Evolutionary conservation across 768 basidiomycete species (phyloP).

Genomic region (Mycena latifolia): DNA sequence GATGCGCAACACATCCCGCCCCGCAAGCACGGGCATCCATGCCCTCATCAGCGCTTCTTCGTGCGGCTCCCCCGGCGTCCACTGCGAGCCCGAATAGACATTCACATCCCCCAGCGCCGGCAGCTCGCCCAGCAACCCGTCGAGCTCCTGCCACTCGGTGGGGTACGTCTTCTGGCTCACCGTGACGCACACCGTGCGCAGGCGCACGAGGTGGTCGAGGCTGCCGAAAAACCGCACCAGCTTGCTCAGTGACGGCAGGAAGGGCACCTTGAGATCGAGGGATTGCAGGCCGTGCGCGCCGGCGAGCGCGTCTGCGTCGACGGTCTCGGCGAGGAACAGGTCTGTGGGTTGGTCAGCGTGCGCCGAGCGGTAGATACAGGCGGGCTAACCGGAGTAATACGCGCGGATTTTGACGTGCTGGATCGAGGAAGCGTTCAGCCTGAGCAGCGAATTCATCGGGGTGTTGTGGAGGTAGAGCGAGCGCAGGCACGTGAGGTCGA

Average conservation of each 20-base stretch:
- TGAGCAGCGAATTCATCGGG: slow-evolving; percentile 15
- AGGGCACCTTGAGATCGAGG: slow-evolving; percentile 21
- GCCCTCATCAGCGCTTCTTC: neutral
- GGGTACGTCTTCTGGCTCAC: slow-evolving; percentile 15
- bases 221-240: slow-evolving; percentile 9
- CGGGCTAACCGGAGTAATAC: slow-evolving; percentile 16
- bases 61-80: neutral
- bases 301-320: slow-evolving; percentile 8
- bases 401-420: slow-evolving; percentile 10
- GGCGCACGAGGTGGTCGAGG: slow-evolving; percentile 5
- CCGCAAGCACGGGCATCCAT: neutral
- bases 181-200: slow-evolving; percentile 13
- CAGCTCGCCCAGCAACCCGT: slow-evolving; percentile 15
- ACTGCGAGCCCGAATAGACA: slow-evolving; percentile 15
- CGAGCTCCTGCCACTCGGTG: slow-evolving; percentile 27
- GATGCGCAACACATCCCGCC: slow-evolving; percentile 13
- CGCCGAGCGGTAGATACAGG: no score
- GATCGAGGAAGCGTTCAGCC: slow-evolving; percentile 16
- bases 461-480: slow-evolving; percentile 30
- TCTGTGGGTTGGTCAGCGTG: neutral
- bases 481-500: slow-evolving; percentile 25
- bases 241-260: slow-evolving; percentile 17
- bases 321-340: neutral
- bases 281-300: slow-evolving; percentile 10
- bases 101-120: slow-evolving; percentile 12